phyloP scores from a whole-genome alignment of 1,284 basidiomycete genomes.

The Bondarzewia mesenterica region DNA sequence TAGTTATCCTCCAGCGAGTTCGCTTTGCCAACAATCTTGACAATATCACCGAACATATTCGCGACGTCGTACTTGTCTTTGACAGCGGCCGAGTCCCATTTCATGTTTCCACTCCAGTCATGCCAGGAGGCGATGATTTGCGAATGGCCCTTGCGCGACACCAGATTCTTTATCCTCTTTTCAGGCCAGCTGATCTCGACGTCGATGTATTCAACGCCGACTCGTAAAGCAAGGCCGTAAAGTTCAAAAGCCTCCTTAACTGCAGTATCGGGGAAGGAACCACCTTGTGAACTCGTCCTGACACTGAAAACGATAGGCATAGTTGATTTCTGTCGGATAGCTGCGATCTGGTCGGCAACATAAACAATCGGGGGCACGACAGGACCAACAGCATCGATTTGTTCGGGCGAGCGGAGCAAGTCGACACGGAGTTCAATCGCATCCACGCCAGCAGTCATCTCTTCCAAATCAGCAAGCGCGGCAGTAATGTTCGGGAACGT shows the following conservation, averaged over 20 bases:
- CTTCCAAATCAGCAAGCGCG: constrained; percentile 63
- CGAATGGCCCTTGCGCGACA: constrained; percentile 59
- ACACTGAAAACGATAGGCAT: constrained; percentile 93
- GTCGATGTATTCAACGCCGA: constrained; percentile 91
- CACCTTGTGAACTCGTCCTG: constrained; percentile 84
- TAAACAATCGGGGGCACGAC: constrained; percentile 67
- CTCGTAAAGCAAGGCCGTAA: constrained; percentile 71
- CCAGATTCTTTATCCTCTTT: constrained; percentile 53
- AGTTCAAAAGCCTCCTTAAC: constrained; percentile 74
- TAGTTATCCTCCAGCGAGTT: constrained; percentile 74
- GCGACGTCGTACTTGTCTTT: constrained; percentile 66
- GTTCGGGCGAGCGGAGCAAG: constrained; percentile 58
- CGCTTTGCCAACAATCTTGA: constrained; percentile 91
- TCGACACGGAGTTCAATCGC: constrained; percentile 93
- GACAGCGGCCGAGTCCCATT: constrained; percentile 70
- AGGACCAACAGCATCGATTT: constrained; percentile 35
- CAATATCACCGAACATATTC: constrained; percentile 71
- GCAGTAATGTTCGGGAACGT: constrained; percentile 85
- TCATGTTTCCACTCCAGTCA: constrained; percentile 83
- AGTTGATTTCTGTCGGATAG: constrained; percentile 68
- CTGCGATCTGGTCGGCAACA: constrained; percentile 78
- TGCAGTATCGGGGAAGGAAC: constrained; percentile 80
- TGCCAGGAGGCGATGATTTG: constrained; percentile 92
- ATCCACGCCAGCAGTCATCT: constrained; percentile 80
- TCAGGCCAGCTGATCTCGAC: constrained; percentile 79